These are phyloP conservation scores for Nemania abortiva DNA, from an alignment of 2,329 filamentous ascomycete genomes.

Conservation along the genomic window DNA sequence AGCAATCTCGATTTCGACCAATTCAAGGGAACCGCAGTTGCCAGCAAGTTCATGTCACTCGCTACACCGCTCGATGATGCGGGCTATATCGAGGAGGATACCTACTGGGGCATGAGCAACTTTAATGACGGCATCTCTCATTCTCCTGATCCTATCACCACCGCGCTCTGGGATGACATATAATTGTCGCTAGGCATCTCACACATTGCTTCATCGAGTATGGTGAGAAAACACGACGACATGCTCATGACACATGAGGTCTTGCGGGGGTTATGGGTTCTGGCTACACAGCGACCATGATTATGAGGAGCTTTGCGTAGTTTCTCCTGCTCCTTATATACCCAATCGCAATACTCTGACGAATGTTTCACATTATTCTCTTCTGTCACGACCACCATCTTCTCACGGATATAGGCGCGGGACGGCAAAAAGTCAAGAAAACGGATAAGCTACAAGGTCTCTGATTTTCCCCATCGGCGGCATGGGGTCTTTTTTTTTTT, in stretches of 20 bases:
- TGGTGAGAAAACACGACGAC: slow-evolving; percentile 15
- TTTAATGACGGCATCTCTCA: slow-evolving; percentile 54
- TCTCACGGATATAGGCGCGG: slow-evolving; percentile 34
- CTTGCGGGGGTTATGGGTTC: slow-evolving; percentile 33
- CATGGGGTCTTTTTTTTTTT: slow-evolving; percentile 18
- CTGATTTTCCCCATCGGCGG: slow-evolving; percentile 15
- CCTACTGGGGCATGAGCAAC: slow-evolving; percentile 56
- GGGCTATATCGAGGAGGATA: slow-evolving; percentile 60
- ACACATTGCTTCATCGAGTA: slow-evolving; percentile 10
- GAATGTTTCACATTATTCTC: slow-evolving; percentile 41
- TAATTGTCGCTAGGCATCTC: slow-evolving; percentile 8
- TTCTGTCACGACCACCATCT: slow-evolving; percentile 38
- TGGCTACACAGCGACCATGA: slow-evolving; percentile 37
- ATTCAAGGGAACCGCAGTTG: slow-evolving; percentile 64
- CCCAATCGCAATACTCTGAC: slow-evolving; percentile 38
- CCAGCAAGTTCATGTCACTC: slow-evolving; percentile 59
- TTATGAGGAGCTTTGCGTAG: slow-evolving; percentile 29
- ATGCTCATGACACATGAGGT: slow-evolving; percentile 32
- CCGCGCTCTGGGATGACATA: slow-evolving; percentile 48
- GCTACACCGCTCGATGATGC: slow-evolving; percentile 56
- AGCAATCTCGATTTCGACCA: slow-evolving; percentile 67
- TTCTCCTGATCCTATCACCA: slow-evolving; percentile 52
- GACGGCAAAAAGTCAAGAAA: slow-evolving; percentile 33
- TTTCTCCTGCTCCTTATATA: slow-evolving; percentile 35
- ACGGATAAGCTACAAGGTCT: slow-evolving; percentile 23